Base-by-base conservation (phyloP, 768 basidiomycete species). In the Cyathus striatus region DNA sequence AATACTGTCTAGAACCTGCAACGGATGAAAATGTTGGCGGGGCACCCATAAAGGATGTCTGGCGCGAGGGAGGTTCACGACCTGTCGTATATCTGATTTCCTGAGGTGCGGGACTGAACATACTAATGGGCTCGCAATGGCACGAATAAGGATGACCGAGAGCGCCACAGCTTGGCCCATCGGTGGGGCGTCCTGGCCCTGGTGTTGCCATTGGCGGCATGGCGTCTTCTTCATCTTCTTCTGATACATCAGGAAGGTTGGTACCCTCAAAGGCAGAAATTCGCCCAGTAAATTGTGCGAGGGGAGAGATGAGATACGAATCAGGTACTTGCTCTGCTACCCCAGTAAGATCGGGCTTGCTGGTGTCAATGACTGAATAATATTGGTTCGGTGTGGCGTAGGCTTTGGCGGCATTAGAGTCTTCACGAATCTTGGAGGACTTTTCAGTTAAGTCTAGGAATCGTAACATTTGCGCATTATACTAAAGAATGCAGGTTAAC, bases 221-320 rank as follows among this genome's bases (percentile, higher is more conserved):
- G 42, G 34, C 10, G 44, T 53, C 49, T 14, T 58, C 57, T 26
- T 56, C 60, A 13, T 54, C 45, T 14, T 59, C 62, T 23, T 61
- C 59, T 12, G 61, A 62, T 5, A 65, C 49, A n/a, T 70, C 66
- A 10, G 69, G 69, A 38, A 70, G 60, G 21, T 59, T 51, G 17
- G 54, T 43, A 40, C 53, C 50, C 21, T 62, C 60, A 38, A 58
- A 43, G 40, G 57, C 50, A 3, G 65, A 51, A 30, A 63, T 49
- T 21, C 41, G 48, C 22, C 55, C 59, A 6, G 69, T 66, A 43
- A 68, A 66, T 47, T 75, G 64, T 4, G 71, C 67, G 4, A 74
- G 51, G 3, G 72, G 72, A 9, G 72, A 70, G 42, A 73, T 67
- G 38, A 70, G 46, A 49, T 67, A 45, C 21, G 62, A 59, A 17